phyloP scores from a whole-genome alignment of 805 yeast genomes.

The Blastobotrys robertii region DNA sequence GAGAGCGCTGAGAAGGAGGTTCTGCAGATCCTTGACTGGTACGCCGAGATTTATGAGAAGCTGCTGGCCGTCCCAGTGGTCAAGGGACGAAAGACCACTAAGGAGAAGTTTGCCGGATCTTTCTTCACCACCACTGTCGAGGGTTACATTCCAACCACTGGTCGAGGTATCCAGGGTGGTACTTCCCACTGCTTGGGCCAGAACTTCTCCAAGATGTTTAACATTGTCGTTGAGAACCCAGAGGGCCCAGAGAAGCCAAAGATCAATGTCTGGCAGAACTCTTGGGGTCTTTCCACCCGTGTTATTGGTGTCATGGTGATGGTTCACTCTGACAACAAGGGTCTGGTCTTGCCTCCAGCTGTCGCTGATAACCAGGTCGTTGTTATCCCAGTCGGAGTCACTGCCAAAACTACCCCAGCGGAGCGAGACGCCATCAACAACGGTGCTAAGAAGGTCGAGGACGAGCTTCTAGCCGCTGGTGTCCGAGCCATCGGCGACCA shows the following conservation, averaged over 20 bases:
- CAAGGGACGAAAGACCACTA: conserved; percentile 91
- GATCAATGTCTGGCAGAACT: conserved; percentile 87
- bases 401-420: conserved; percentile 73
- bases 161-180: conserved; percentile 99
- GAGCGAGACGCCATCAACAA: conserved; percentile 58
- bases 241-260: conserved; percentile 79
- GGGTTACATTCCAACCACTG: conserved; percentile 96
- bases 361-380: conserved; percentile 90
- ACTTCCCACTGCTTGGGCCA: conserved; percentile 97
- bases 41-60: conserved; percentile 77
- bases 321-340: conserved; percentile 98
- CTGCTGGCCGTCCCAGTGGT: conserved; percentile 95
- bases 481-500: conserved; percentile 77
- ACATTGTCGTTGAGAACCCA: conserved; percentile 92
- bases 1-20: conserved; percentile 82
- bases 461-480: conserved; percentile 46
- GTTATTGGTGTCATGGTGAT: conserved; percentile 98
- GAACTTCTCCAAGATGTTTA: conserved; percentile 97
- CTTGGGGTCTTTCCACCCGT: conserved; percentile 99
- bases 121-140: conserved; percentile 90
- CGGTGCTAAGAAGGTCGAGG: conserved; percentile 64
- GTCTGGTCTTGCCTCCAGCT: conserved; percentile 94
- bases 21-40: conserved; percentile 72
- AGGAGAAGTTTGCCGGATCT: conserved; percentile 98
- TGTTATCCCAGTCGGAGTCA: conserved; percentile 90